Evolutionary conservation across 257 asterid genomes (phyloP).

Genomic region (Striga asiatica): DNA sequence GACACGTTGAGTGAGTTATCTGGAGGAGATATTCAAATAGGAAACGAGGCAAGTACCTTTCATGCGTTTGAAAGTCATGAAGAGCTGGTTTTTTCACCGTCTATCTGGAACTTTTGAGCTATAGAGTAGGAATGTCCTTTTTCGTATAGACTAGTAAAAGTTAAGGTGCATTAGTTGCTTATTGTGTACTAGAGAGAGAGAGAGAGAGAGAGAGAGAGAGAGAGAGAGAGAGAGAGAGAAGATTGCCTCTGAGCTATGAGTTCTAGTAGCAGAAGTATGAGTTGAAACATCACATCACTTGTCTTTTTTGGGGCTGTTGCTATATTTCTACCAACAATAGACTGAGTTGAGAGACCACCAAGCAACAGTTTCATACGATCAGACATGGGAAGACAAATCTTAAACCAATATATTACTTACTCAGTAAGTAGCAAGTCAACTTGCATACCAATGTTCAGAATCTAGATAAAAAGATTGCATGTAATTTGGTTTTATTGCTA

Average conservation of each 20-base stretch:
- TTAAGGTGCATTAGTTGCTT: slow-evolving; percentile 14
- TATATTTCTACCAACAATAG: not conserved
- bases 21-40: slow-evolving; percentile 41
- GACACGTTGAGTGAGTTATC: slow-evolving; percentile 54
- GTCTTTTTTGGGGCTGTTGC: not conserved
- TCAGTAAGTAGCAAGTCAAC: not conserved
- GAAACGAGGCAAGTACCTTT: slow-evolving; percentile 28
- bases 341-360: not conserved
- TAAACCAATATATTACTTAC: not conserved
- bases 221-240: too few species aligned
- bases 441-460: too few species aligned
- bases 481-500: too few species aligned
- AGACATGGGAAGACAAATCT: not conserved
- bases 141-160: slow-evolving; percentile 12
- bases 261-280: not conserved
- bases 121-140: slow-evolving; percentile 8
- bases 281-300: not conserved
- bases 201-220: not conserved
- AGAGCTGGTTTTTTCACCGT: slow-evolving; percentile 40
- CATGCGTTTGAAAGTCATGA: slow-evolving; percentile 35
- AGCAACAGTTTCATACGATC: not conserved
- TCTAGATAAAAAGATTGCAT: too few species aligned
- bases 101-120: slow-evolving; percentile 50
- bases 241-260: too few species aligned
- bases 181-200: slow-evolving; percentile 14